Base-by-base conservation (phyloP, 441 rosid species). In the Corymbia calophylla region DNA sequence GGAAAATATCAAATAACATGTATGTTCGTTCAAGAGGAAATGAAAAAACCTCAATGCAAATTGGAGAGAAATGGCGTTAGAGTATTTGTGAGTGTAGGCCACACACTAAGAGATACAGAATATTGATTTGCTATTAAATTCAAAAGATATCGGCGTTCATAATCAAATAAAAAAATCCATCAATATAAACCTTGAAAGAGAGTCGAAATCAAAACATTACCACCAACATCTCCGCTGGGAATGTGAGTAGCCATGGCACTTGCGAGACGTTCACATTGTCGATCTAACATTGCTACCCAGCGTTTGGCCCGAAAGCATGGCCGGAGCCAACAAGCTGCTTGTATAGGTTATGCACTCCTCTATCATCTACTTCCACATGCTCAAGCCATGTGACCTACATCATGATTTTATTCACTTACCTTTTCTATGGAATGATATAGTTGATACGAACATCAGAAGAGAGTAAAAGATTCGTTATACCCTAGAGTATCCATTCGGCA, bases 331-430 rank as follows among this genome's bases (percentile, higher is more conserved):
- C 94, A 0, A 95, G 91, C 82, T 94, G 95, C 94, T 92, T 94
- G 94, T 93, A 98, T 32, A 96, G 88, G 91, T 82, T 87, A 87
- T 96, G 96, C 60, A 93, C 94, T 48, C 93, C 96, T 88, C 94
- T 91, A 81, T 95, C 98, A 85, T 97, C 97, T 53, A 94, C 97
- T 90, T 97, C 99, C 51, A 96, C 96, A 92, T 97, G 95, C 89
- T 98, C 99, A 55, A 98, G 93, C 99, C 99, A 98, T 6, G 94
- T 97, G 31, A 98, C 97, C 99, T 98, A 77, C 39, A 10, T 19
- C 18, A 35, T 62, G 32, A 81, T 49, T 51, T 13, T 17, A 49
- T 27, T 29, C 21, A 55, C 60, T n/a, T 21, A 32, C 35, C 29
- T 12, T 44, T 29, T 64, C 51, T 29, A 18, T 27, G 51, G 39